Evolutionary conservation across 2,329 filamentous ascomycete species (phyloP).

Genomic region (Didymella keratinophila): DNA sequence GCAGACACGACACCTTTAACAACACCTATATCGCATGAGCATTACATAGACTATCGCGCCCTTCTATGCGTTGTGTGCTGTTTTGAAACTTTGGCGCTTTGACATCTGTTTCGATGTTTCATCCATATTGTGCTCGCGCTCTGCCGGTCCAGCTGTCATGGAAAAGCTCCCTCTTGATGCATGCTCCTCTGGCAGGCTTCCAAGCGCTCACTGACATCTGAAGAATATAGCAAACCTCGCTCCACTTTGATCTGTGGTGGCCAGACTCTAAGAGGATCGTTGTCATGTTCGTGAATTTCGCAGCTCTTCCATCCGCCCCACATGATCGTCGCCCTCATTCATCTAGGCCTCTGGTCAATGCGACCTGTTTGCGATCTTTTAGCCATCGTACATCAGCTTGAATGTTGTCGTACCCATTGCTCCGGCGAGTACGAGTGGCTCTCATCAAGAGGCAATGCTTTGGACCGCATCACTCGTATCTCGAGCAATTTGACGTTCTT

Average conservation of each 20-base stretch:
- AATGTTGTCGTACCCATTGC: conserved; percentile 21
- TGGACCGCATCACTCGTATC: neutral
- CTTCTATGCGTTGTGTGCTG: neutral
- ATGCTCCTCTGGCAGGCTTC: neutral
- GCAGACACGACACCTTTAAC: neutral
- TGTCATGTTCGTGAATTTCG: neutral
- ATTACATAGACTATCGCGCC: neutral
- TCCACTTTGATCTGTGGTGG: neutral
- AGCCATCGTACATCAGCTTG: conserved; percentile 28
- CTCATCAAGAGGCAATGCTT: neutral
- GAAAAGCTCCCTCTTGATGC: neutral
- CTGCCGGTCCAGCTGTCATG: neutral
- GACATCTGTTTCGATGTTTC: conserved; percentile 9
- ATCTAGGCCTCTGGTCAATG: conserved; percentile 14
- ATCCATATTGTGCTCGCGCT: conserved; percentile 4
- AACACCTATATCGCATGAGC: neutral
- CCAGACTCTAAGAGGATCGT: neutral
- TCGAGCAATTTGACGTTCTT: conserved; percentile 34
- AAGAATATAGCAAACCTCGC: neutral
- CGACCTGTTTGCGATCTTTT: conserved; percentile 37
- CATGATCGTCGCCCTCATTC: conserved; percentile 13
- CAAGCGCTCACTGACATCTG: neutral
- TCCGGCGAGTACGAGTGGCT: conserved; percentile 17
- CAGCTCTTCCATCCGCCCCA: conserved; percentile 25
- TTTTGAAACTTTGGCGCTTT: conserved; percentile 9